Conservation (phyloP, 2,329 filamentous ascomycete species). For the Colletotrichum tofieldiae region DNA sequence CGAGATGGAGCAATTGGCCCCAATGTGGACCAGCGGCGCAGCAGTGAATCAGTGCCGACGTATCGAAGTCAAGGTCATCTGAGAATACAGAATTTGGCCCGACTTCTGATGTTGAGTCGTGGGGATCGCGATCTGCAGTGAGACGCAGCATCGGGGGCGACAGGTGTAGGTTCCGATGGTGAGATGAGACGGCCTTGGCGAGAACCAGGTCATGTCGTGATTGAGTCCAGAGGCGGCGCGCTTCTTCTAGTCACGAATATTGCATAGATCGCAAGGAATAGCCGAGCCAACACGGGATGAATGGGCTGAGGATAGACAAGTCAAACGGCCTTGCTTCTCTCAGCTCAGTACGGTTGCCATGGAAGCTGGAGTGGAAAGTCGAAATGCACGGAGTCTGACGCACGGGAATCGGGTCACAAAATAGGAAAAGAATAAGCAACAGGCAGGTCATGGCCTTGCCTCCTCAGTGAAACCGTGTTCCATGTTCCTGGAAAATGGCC, state of each 20-base stretch:
- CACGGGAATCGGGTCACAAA: background rate
- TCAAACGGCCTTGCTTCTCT: background rate
- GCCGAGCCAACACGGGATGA: too few species aligned
- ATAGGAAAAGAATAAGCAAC: conserved; percentile 31
- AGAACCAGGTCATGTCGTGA: background rate
- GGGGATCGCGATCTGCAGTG: conserved; percentile 29
- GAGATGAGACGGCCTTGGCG: conserved; percentile 1
- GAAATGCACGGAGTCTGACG: background rate
- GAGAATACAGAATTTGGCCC: background rate
- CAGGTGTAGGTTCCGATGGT: conserved; percentile 11
- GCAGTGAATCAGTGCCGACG: background rate
- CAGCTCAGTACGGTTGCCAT: background rate
- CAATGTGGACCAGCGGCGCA: background rate
- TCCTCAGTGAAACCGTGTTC: background rate
- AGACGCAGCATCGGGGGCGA: conserved; percentile 14
- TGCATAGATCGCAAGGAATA: background rate
- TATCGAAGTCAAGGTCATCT: background rate
- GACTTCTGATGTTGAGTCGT: background rate
- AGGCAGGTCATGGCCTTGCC: background rate
- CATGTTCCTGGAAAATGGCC: conserved; percentile 7
- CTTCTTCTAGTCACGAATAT: background rate
- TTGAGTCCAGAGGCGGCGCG: too few species aligned
- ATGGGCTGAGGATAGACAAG: too few species aligned
- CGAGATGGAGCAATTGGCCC: background rate
- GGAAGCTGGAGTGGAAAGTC: background rate